Base-by-base conservation (phyloP, 2,329 filamentous ascomycete species). In the Alternaria sp. region DNA sequence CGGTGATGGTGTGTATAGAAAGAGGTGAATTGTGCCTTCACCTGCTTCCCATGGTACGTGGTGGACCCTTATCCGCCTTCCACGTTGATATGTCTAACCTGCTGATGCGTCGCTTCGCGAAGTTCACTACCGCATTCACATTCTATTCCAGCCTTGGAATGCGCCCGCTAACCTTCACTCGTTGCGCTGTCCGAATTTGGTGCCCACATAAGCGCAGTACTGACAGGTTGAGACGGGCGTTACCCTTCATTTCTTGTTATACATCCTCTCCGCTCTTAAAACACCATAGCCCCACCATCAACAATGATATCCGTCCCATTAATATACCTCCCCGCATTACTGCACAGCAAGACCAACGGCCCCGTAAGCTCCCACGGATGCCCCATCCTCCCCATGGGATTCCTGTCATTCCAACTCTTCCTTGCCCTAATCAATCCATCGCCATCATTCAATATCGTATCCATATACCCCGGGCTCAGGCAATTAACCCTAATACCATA, bases 401-500 rank as follows among this genome's bases (percentile, higher is more conserved):
- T 89, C 59, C 88, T 81, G 32, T 79, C 80, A 21, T 82, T 82
- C 90, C 90, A 92, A 2, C 84, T 82, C 28, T 80, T 80, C 61
- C 86, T 81, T 40, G 85, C 84, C 40, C 82, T 81, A 11, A 83
- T 83, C 50, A 92, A 75, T 1, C 86, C 87, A 8, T 86, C 84
- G 0, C 89, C 89, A 62, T 88, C 88, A 71, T 93, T 93, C 51
- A 93, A 79, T 12, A 92, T 86, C 0, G 90, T 93, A 71, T 92
- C 90, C 88, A 93, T 92, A 70, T 93, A 93, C 0, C 91, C 91
- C 0, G 91, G 91, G 43, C 85, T 88, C 47, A 94, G 84, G 17
- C 84, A 87, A 69, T 94, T 93, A 6, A 91, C 88, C 3, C 89
- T 80, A 64, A 94, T 91, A 0, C 91, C 91, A 74, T 90, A 85